phyloP scores from a whole-genome alignment of 495 filamentous ascomycete species.

The Podospora fimiseda region DNA sequence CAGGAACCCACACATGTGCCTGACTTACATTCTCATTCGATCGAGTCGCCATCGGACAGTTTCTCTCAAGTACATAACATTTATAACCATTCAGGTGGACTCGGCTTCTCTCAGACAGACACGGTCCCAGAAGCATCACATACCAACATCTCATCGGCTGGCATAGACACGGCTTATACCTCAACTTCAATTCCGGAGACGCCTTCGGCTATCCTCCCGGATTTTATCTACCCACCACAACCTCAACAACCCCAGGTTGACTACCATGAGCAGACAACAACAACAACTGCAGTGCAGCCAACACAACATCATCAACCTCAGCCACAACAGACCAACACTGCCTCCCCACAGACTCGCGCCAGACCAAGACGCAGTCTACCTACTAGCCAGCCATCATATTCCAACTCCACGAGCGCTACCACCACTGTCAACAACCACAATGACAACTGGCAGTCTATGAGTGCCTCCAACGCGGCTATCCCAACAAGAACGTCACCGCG shows the following conservation, averaged over 20 bases:
- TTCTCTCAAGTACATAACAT: slow-evolving; percentile 11
- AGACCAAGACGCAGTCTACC: slow-evolving; percentile 7
- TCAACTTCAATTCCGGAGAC: slow-evolving; percentile 5
- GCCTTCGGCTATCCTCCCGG: slow-evolving; percentile 7
- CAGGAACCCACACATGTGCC: slow-evolving; percentile 8
- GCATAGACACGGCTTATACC: slow-evolving; percentile 12
- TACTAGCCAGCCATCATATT: slow-evolving; percentile 1
- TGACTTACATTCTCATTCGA: slow-evolving; percentile 6
- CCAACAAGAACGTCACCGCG: slow-evolving; percentile 16
- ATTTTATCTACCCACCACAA: slow-evolving; percentile 6
- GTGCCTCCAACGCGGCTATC: not conserved
- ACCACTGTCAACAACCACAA: not conserved
- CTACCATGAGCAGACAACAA: not conserved
- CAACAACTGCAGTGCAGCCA: not conserved
- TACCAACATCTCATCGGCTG: not conserved
- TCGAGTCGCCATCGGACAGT: slow-evolving; percentile 11
- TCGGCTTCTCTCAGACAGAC: slow-evolving; percentile 14
- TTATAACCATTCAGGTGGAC: slow-evolving; percentile 17
- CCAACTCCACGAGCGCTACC: not conserved
- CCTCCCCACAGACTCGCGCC: not conserved
- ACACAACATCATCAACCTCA: not conserved
- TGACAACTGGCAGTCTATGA: slow-evolving; percentile 15
- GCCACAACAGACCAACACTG: not conserved
- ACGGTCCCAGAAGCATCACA: slow-evolving; percentile 5
- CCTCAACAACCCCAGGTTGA: slow-evolving; percentile 1